Evolutionary conservation across 352 stramenopile species (phyloP), one percentile per base, ranked within the genome.

Genomic region (Pythium myriotylum): DNA sequence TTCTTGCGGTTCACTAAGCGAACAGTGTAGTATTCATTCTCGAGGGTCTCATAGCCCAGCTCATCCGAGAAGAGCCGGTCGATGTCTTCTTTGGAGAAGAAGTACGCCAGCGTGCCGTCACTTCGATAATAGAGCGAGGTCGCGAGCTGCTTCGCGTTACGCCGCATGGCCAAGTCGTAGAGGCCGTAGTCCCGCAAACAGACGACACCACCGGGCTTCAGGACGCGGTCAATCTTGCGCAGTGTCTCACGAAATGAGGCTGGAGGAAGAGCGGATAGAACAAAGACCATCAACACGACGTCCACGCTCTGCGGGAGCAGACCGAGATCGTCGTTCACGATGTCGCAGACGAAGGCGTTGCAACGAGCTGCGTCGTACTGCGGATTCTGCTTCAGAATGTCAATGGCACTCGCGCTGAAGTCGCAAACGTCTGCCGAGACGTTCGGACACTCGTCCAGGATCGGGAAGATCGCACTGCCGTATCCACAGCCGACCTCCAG

Each of bases 111-210:
- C 27, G 81, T 93, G 49, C 81, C 81, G 65, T 94, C 84, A 46
- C 77, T 88, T 46, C 84, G 84, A 59, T 88, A 91, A 58, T 81
- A 93, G 17, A 94, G 72, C 60, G 66, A 79, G 13, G 62, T 62
- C 0, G 53, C 65, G 19, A 92, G 50, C 39, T 77, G 79, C 67
- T 94, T 91, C 53, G 79, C 73, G 51, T 85, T 94, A 47, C 85
- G 83, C 16, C 85, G 72, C 86, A 96, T 95, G 24, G 88, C 86
- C 12, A 96, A 71, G 54, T 96, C 88, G 67, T 92, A 96, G 17
- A 94, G 72, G 12, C 84, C 88, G 41, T 95, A 96, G 70, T 96
- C 88, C 26, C 88, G 81, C 37, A 96, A 93, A 69, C 85, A 94
- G 22, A 95, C 72, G 46, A 92, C 62, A 6, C 86, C 88, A 13